phyloP scores from a whole-genome alignment of 495 filamentous ascomycete genomes.

The Penicillium maclennaniae region DNA sequence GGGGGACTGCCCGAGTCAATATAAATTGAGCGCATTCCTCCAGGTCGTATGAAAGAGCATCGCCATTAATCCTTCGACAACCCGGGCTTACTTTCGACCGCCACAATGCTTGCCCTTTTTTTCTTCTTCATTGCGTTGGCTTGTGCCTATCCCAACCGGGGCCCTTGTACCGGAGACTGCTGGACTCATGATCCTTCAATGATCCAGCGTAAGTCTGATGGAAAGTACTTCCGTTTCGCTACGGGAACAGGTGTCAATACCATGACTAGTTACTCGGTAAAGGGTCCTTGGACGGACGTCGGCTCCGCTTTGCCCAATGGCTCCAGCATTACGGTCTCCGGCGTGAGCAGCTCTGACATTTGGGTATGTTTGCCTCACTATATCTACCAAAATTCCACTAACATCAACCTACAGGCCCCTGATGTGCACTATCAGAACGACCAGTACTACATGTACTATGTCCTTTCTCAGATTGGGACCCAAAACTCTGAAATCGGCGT shows the following conservation, averaged over 20 bases:
- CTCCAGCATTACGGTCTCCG: conserved; percentile 51
- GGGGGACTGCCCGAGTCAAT: conserved; percentile 3
- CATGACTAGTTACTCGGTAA: conserved; percentile 52
- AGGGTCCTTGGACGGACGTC: conserved; percentile 60
- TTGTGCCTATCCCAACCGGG: conserved; percentile 48
- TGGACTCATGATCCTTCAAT: conserved; percentile 62
- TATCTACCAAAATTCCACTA: neutral
- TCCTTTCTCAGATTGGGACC: conserved; percentile 60
- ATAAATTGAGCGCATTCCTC: conserved; percentile 19
- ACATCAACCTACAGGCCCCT: conserved; percentile 51
- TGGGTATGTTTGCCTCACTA: conserved; percentile 45
- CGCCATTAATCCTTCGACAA: neutral
- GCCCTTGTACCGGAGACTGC: conserved; percentile 57
- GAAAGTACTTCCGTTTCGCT: conserved; percentile 69
- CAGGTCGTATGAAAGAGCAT: neutral
- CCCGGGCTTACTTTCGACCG: neutral
- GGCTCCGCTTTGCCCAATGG: conserved; percentile 56
- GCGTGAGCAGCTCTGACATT: conserved; percentile 46
- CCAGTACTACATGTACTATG: conserved; percentile 71
- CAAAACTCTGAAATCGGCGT: conserved; percentile 63
- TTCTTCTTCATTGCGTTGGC: conserved; percentile 25
- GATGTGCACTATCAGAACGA: conserved; percentile 54
- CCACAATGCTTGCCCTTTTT: conserved; percentile 22
- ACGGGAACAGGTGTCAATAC: conserved; percentile 60
- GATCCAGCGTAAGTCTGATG: conserved; percentile 58